These are phyloP conservation scores for Podaxis sp. DNA, from an alignment of 768 basidiomycete species.

Conservation along the genomic window DNA sequence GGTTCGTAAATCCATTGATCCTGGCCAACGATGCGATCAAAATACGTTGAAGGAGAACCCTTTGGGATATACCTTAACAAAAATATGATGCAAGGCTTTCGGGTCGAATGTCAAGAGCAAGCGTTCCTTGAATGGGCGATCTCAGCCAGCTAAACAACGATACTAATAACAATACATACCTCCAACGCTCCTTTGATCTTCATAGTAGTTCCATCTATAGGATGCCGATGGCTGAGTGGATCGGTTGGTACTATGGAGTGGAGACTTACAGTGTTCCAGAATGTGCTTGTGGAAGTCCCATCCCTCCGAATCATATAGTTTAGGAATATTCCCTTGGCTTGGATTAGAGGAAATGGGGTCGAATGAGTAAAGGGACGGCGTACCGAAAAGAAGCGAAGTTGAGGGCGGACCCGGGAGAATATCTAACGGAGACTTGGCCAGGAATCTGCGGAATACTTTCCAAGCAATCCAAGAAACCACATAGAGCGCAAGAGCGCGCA, in stretches of 20 bases:
- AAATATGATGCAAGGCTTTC: constrained; percentile 43
- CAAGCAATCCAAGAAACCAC: constrained; percentile 13
- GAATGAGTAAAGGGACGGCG: not conserved
- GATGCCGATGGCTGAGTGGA: not conserved
- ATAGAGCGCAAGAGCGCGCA: not conserved
- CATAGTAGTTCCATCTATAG: constrained; percentile 32
- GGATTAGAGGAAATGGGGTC: not conserved
- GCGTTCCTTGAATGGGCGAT: constrained; percentile 23
- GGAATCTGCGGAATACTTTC: constrained; percentile 14
- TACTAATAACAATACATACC: constrained; percentile 23
- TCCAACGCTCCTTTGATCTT: constrained; percentile 35
- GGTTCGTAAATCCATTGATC: constrained; percentile 35
- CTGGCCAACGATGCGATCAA: constrained; percentile 17
- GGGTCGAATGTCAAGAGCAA: constrained; percentile 44
- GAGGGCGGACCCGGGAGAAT: constrained; percentile 39
- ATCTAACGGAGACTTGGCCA: constrained; percentile 24
- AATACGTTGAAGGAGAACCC: not conserved
- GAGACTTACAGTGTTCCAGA: constrained; percentile 29
- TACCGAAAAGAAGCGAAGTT: constrained; percentile 34
- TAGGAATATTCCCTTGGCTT: constrained; percentile 32
- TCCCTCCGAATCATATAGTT: constrained; percentile 31
- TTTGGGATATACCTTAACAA: constrained; percentile 37
- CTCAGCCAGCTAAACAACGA: not conserved
- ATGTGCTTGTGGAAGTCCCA: constrained; percentile 39
- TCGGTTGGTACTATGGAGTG: no score